phyloP scores from a whole-genome alignment of 345 rosid genomes.

The Camelina laxa region DNA sequence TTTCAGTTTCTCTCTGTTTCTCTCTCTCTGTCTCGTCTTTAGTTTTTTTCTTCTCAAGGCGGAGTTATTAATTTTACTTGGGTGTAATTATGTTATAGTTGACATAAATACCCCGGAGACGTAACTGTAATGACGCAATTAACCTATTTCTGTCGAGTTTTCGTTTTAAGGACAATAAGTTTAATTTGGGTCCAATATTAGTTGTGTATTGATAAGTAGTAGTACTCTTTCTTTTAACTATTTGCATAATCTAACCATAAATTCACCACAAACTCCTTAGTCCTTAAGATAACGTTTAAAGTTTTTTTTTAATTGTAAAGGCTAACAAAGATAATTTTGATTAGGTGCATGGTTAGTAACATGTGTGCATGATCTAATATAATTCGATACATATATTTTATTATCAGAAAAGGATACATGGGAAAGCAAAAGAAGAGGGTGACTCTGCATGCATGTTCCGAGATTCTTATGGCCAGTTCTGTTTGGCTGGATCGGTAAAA shows the following conservation, averaged over 20 bases:
- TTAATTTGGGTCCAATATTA: background rate
- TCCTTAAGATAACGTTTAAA: background rate
- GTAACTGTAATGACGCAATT: conserved; percentile 32
- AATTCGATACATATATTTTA: background rate
- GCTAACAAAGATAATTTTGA: background rate
- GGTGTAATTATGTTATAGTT: conserved; percentile 18
- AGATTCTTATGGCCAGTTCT: background rate
- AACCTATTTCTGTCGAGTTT: conserved; percentile 23
- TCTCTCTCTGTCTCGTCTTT: conserved; percentile 19
- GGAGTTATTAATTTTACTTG: background rate
- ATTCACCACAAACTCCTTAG: background rate
- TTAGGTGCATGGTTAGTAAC: background rate
- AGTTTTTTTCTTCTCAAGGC: conserved; percentile 6
- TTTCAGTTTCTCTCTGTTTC: conserved; percentile 25
- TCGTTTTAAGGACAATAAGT: conserved; percentile 4
- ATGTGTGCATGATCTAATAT: background rate
- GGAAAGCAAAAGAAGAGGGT: background rate
- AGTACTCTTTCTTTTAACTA: background rate
- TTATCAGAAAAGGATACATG: no score
- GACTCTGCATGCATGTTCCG: background rate
- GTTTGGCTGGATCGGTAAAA: background rate
- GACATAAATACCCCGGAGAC: conserved; percentile 19
- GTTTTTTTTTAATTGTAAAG: background rate
- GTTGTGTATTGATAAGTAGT: background rate
- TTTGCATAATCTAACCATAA: background rate